Evolutionary conservation across 352 stramenopile genomes (phyloP).

Genomic region (Elongisporangium anandrum): DNA sequence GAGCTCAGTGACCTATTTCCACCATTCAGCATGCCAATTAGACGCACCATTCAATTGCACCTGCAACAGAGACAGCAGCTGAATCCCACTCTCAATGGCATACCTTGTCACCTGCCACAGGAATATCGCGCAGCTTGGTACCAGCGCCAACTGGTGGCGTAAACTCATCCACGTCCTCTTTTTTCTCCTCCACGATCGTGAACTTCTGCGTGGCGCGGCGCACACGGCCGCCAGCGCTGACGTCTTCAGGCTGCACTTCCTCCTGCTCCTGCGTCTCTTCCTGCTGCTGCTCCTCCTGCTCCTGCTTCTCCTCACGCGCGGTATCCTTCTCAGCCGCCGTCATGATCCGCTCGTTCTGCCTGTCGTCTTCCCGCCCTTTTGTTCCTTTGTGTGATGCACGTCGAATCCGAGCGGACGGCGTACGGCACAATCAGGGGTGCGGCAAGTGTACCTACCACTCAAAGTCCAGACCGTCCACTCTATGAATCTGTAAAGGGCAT

Average conservation of each 20-base stretch:
- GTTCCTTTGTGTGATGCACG: background rate
- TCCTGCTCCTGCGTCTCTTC: constrained; percentile 8
- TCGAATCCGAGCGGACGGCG: background rate
- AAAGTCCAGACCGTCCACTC: background rate
- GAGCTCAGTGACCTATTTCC: constrained; percentile 46
- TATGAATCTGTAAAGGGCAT: background rate
- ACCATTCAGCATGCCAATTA: background rate
- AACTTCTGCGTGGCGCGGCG: constrained; percentile 67
- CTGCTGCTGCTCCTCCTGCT: constrained; percentile 10
- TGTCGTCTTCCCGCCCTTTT: constrained; percentile 16
- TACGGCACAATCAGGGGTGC: background rate
- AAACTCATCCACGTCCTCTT: constrained; percentile 61
- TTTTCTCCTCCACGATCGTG: constrained; percentile 39
- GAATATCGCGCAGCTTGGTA: constrained; percentile 60
- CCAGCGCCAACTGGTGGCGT: constrained; percentile 45
- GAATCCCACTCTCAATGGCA: constrained; percentile 4
- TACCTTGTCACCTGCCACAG: constrained; percentile 47
- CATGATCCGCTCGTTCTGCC: background rate
- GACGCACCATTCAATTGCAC: background rate
- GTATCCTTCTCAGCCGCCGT: background rate
- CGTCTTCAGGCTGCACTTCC: constrained; percentile 6
- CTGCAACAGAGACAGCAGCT: background rate
- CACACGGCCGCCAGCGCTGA: constrained; percentile 42
- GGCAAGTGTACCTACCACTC: background rate
- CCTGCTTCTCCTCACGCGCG: constrained; percentile 3